Evolutionary conservation across 257 asterid species (phyloP), one percentile per base, ranked within the genome.

Genomic region (Misopates orontium): DNA sequence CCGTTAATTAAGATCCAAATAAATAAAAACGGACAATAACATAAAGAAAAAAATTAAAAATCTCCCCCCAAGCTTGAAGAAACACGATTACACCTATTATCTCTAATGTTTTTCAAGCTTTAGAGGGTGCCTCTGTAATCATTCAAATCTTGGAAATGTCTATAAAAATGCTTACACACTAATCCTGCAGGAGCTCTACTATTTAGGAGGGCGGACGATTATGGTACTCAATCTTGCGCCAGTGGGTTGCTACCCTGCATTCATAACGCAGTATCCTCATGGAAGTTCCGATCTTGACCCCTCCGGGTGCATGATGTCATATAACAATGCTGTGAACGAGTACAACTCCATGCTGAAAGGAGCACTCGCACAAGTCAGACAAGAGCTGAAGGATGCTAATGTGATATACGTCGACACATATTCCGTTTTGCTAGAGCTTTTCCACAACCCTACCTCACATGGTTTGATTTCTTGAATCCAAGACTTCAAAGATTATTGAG

Each of bases 181-280:
- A 56, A 56, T 56, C 25, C 56, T 60, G 28, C 82, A 86, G 96
- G 89, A 78, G 51, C 63, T 88, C 10, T 78, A 86, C 50, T 17
- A 36, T 40, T 45, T 79, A 11, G 96, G 95, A 19, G 95, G 92
- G 15, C 73, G 88, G 39, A 77, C 87, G 7, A 79, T 89, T 62
- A 55, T 83, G 60, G 88, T 89, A n/a, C 76, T 82, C 18, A 86
- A 84, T 63, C 64, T 84, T 8, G 85, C 82, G n/a, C 95, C 96
- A 2, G 20, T 89, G 19, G 92, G 96, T 13, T 88, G 95, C 23
- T 82, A 84, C 65, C 86, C 89, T 10, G 69, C 89, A 8, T 67
- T 66, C 51, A 41, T 85, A 40, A 73, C 73, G 25, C 69, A 76
- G 39, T 69, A 77, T 12, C 71, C 84, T 12, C 89, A 82, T 53